Evolutionary conservation across 768 basidiomycete species (phyloP), one percentile per base, ranked within the genome.

Genomic region (Obba rivulosa): DNA sequence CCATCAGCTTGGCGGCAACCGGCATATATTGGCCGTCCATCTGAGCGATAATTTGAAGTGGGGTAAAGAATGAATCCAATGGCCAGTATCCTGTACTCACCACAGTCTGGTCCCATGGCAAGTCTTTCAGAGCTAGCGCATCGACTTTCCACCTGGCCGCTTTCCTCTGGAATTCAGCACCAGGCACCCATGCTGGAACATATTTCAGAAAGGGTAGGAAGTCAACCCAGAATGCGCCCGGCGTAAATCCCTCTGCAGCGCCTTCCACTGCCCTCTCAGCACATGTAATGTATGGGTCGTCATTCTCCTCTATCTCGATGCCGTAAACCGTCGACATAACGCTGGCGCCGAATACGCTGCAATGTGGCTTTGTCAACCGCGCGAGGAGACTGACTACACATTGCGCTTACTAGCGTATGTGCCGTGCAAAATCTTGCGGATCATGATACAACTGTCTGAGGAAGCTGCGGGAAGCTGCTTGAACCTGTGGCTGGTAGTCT

Each of bases 381-480:
- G n/a, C n/a, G n/a, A n/a, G n/a, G n/a, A n/a, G n/a, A n/a, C n/a
- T 31, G 28, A 31, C 13, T 31, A 20, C 41, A 43, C 7, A 31
- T 11, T 25, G 7, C 18, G 43, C 52, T 8, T 21, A 53, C 52
- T 49, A 39, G 16, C 52, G 48, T 23, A 49, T 44, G 34, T 49
- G 52, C 17, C 49, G 45, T 18, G 49, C 24, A 40, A 53, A 49
- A 10, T 21, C 37, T 3, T 53, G 43, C 1, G 52, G 52, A 13
- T 49, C 54, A 3, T 67, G 61, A 1, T 68, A 51, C 13, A 69
- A 46, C 10, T 56, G 58, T 8, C 47, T 61, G 61, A 14, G 78
- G 57, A 57, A 77, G 74, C 24, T 63, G 62, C 8, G 60, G 66
- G 72, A 50, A 10, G 56, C 62, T 38, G 59, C 58, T 18, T 55